Evolutionary conservation across 1,284 basidiomycete species (phyloP), one percentile per base, ranked within the genome.

Genomic region (Ganoderma lucidum): DNA sequence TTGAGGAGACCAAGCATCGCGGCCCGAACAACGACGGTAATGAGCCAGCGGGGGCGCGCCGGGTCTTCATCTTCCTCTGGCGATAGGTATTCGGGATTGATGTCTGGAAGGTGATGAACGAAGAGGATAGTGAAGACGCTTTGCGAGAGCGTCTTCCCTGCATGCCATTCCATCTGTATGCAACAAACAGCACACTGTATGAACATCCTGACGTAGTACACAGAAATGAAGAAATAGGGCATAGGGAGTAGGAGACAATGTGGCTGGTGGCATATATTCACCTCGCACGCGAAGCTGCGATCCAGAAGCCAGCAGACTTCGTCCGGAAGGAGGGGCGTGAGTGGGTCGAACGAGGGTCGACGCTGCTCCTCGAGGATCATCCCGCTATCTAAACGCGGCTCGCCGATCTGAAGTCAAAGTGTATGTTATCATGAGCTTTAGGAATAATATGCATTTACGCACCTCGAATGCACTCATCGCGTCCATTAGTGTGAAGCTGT

Each of bases 291-390:
- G 68, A 95, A 83, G 48, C 92, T 83, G 71, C 90, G 85, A 78
- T 98, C 96, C 73, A 98, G 85, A 44, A 97, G 90, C 91, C 94
- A 96, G 75, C 94, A 93, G 14, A 97, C 78, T 78, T 98, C 95
- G 69, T 91, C 84, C 0, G 93, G 89, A 0, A 91, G 80, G 44
- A 97, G 81, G 0, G 86, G 85, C 0, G 83, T 78, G 41, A 88
- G 79, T 0, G 94, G 89, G 74, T 96, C 84, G 75, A 97, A 97
- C 3, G 81, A 78, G 0, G 82, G 82, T 23, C 79, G 76, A 15
- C 78, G 76, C 39, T 85, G 83, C 53, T 83, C 83, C 70, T 85
- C 83, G 35, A 83, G 78, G 2, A 88, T 84, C 71, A 94, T 84
- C 6, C 96, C 96, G 69, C 90, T 94, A 80, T 98, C 96, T 80